phyloP scores from a whole-genome alignment of 371 early-diverging fungal genomes.

The Blakeslea trispora region DNA sequence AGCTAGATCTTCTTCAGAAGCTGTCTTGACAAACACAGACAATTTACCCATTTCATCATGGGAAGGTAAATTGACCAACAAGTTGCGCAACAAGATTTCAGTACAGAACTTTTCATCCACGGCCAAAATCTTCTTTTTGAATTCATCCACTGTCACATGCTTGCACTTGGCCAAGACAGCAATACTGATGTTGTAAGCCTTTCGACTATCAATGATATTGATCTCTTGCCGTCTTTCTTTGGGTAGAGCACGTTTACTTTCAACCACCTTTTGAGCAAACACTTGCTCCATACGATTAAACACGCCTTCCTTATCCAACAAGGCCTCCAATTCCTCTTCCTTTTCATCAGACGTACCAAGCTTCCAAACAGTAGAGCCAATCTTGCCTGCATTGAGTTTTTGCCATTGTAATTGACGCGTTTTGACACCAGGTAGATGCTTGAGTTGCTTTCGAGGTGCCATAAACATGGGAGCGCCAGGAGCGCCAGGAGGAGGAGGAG shows the following conservation, averaged over 20 bases:
- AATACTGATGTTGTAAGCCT: constrained; percentile 80
- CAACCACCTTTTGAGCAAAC: constrained; percentile 73
- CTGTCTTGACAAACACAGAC: constrained; percentile 63
- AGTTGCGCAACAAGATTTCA: constrained; percentile 67
- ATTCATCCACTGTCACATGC: constrained; percentile 61
- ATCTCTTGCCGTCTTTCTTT: constrained; percentile 54
- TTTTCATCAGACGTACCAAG: constrained; percentile 29
- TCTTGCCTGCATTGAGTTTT: constrained; percentile 66
- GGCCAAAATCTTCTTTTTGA: constrained; percentile 62
- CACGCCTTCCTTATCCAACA: constrained; percentile 57
- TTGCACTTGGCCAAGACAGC: constrained; percentile 71
- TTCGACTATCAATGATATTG: constrained; percentile 71
- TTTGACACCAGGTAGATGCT: constrained; percentile 67
- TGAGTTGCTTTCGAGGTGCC: constrained; percentile 58
- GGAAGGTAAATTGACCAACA: constrained; percentile 68
- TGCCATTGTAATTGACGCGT: constrained; percentile 87
- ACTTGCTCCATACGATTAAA: constrained; percentile 73
- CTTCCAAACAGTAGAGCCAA: constrained; percentile 64
- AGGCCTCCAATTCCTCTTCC: constrained; percentile 48
- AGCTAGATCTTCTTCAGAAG: constrained; percentile 61
- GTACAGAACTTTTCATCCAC: constrained; percentile 71
- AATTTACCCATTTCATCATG: constrained; percentile 80
- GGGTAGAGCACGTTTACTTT: constrained; percentile 29
- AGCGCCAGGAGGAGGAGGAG: constrained; percentile 10
- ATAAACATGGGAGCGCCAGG: constrained; percentile 15